phyloP scores from a whole-genome alignment of 164 flowering plant genomes.

The Akebia trifoliata region DNA sequence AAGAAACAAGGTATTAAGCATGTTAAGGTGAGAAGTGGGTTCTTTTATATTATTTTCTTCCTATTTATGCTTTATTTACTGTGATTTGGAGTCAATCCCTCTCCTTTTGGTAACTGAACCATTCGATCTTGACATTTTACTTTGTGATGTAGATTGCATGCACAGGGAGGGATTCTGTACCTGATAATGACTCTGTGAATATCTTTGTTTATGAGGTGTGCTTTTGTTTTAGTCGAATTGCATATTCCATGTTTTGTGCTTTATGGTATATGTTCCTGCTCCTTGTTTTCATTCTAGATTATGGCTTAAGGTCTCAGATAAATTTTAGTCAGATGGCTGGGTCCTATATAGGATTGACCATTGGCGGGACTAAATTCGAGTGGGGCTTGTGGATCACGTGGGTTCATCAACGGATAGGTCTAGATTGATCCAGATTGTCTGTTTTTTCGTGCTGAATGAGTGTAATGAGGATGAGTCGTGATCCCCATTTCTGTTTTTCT shows the following conservation, averaged over 20 bases:
- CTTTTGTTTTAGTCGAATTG: conserved; percentile 2
- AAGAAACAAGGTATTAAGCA: conserved; percentile 82
- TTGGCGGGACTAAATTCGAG: too few relatives aligned
- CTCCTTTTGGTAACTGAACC: not conserved
- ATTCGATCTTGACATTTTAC: conserved; percentile 8
- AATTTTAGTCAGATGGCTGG: too few relatives aligned
- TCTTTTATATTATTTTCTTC: not conserved
- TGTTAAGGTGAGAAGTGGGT: conserved; percentile 63
- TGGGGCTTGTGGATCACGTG: too few relatives aligned
- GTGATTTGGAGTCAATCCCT: not conserved
- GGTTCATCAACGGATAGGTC: too few relatives aligned
- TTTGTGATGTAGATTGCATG: conserved; percentile 56
- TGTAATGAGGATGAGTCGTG: too few relatives aligned
- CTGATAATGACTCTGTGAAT: conserved; percentile 82
- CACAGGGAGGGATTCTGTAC: conserved; percentile 84
- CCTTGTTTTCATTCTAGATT: not conserved
- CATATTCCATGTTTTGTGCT: not conserved
- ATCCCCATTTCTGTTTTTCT: too few relatives aligned
- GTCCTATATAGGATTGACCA: too few relatives aligned
- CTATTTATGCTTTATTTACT: not conserved
- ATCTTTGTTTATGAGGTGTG: conserved; percentile 72
- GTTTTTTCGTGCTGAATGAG: too few relatives aligned
- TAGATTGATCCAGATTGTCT: too few relatives aligned
- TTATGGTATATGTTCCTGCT: not conserved
- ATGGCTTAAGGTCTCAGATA: not conserved